phyloP scores from a whole-genome alignment of 345 rosid species.

The Eucalyptus leucophloia region DNA sequence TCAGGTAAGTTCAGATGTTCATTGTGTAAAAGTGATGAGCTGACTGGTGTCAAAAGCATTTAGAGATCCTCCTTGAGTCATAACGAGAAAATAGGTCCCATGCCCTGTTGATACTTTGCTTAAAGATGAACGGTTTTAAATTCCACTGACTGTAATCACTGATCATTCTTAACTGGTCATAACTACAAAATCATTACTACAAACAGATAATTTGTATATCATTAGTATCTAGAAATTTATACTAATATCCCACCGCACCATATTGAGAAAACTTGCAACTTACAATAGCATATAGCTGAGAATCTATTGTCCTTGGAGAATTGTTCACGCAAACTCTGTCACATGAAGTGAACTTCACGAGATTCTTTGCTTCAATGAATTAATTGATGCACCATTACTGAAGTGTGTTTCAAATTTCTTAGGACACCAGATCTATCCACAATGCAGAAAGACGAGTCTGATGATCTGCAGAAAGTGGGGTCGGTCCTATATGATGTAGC shows the following conservation, averaged over 20 bases:
- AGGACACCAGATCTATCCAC: conserved; percentile 61
- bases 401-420: not conserved
- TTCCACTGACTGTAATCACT: not conserved
- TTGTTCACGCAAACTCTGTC: not conserved
- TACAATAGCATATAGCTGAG: not conserved
- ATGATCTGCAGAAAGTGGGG: conserved; percentile 59
- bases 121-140: not conserved
- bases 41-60: not conserved
- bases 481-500: conserved; percentile 26
- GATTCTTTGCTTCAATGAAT: not conserved
- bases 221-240: not conserved
- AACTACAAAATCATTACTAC: not conserved
- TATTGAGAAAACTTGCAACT: not conserved
- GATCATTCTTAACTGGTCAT: not conserved
- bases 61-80: not conserved
- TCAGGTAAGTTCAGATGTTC: conserved; percentile 16
- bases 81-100: not conserved
- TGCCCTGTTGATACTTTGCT: not conserved
- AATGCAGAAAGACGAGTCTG: conserved; percentile 57
- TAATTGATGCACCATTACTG: not conserved
- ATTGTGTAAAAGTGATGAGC: not conserved
- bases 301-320: not conserved
- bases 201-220: not conserved
- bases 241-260: not conserved
- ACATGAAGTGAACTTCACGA: not conserved